Percentiles rank a stretch among this genome's conserved stretches.
phyloP scores from a whole-genome alignment of 2,329 filamentous ascomycete genomes.

The Penicillium concentricum region DNA sequence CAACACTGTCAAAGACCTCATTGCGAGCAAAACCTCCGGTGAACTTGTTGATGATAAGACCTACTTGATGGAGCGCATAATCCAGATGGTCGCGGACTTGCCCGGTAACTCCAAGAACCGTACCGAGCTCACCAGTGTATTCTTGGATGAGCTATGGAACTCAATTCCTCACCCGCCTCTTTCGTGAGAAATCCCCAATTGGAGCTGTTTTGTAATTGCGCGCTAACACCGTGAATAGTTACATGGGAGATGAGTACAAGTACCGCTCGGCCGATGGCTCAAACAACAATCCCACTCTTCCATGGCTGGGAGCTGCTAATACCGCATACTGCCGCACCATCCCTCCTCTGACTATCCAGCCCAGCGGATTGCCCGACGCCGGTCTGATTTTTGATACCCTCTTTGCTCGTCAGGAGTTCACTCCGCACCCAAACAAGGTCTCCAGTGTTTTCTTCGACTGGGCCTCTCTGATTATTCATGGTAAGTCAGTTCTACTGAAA shows the following conservation, averaged over 20 bases:
- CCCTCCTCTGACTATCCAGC: constrained; percentile 57
- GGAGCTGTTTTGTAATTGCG: neutral
- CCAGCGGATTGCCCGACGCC: constrained; percentile 67
- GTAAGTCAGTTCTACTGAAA: constrained; percentile 36
- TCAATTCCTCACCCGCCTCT: constrained; percentile 70
- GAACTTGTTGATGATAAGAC: constrained; percentile 70
- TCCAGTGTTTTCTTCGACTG: constrained; percentile 71
- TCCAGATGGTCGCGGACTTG: constrained; percentile 65
- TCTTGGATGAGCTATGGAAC: constrained; percentile 69
- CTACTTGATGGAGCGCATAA: constrained; percentile 72
- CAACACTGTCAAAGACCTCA: constrained; percentile 60
- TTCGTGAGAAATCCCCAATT: constrained; percentile 47
- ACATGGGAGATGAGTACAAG: constrained; percentile 54
- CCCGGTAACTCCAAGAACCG: constrained; percentile 62
- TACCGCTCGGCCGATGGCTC: constrained; percentile 71
- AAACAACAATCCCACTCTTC: constrained; percentile 67
- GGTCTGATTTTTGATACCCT: constrained; percentile 48
- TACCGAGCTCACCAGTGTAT: constrained; percentile 62
- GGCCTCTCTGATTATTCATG: constrained; percentile 72
- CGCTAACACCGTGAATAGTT: constrained; percentile 30
- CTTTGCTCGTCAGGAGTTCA: constrained; percentile 44
- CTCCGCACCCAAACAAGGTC: constrained; percentile 65
- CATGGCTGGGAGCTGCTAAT: constrained; percentile 65
- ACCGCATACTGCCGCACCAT: constrained; percentile 67
- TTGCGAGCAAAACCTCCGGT: constrained; percentile 63